Percentiles rank a stretch among this genome's conserved stretches.
Conservation (phyloP, 140 eudicot genomes). For the Ambrosia hybrid region DNA sequence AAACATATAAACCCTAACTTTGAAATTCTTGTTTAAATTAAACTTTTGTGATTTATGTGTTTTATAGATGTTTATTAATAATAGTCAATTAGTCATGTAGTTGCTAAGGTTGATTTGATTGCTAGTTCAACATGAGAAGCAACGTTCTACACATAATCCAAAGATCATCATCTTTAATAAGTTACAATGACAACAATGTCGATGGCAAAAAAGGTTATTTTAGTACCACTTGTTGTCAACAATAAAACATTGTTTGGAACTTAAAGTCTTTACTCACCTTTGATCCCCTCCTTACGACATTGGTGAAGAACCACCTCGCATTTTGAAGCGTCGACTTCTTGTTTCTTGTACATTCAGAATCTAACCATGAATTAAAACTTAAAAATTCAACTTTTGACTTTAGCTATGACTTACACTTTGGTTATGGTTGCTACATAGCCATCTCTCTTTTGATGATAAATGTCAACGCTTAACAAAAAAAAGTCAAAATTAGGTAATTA, state of each 20-base stretch:
- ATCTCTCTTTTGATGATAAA: too few relatives aligned
- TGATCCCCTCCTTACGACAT: too few relatives aligned
- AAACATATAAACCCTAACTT: not conserved
- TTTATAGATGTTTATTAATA: not conserved
- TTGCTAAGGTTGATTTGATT: not conserved
- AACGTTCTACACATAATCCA: not conserved
- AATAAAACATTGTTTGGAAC: not conserved
- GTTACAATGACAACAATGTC: not conserved
- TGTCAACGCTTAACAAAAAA: too few relatives aligned
- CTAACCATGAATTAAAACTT: too few relatives aligned
- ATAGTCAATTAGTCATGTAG: not conserved
- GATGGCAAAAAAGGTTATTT: not conserved
- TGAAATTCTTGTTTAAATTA: not conserved
- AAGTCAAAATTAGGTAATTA: too few relatives aligned
- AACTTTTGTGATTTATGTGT: not conserved
- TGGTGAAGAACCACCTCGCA: too few relatives aligned
- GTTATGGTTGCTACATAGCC: too few relatives aligned
- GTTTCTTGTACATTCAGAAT: too few relatives aligned
- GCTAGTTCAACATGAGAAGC: constrained; percentile 5
- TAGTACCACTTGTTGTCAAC: not conserved
- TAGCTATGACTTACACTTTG: too few relatives aligned
- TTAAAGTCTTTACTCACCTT: not conserved
- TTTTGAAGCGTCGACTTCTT: too few relatives aligned
- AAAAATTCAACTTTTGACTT: too few relatives aligned
- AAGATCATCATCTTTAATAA: constrained; percentile 4